Evolutionary conservation across 2,329 filamentous ascomycete genomes (phyloP), one percentile per base, ranked within the genome.

Genomic region (Cadophora sp.): DNA sequence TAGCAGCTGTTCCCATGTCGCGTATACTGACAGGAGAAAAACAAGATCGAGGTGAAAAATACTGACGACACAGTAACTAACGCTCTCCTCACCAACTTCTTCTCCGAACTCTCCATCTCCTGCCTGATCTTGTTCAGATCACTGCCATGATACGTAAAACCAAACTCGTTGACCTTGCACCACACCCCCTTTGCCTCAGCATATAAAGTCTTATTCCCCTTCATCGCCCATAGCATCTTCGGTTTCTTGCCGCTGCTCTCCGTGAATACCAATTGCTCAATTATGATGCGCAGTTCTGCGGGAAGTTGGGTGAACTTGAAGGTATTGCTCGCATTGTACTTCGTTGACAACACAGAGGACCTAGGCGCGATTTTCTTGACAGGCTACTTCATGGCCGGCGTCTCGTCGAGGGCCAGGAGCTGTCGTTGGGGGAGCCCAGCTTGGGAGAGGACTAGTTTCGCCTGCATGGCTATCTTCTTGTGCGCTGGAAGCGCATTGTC

Each of bases 71-170:
- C 65, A 48, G 37, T 24, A 26, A 63, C 24, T 11, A 27, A 22
- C 19, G 59, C 65, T 11, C 40, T 29, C n/a, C 16, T 56, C 19
- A 67, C 50, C n/a, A 62, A 16, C 22, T 27, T 26, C 50, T 31
- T 62, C 50, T 50, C 59, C 11, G 8, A n/a, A 0, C 37, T 22
- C 19, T 34, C 14, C 59, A 67, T 58, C 22, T 51, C 50, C 12
- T 40, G 48, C 65, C 58, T 34, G 1, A 48, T 3, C 19, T 22
- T 48, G 34, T 67, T 66, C 22, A 58, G 6, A 9, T n/a, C 46
- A n/a, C 65, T 67, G 26, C 59, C 65, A 19, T 62, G 51, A 31
- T 56, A 62, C 26, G 65, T 62, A n/a, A 67, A 67, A 7, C 43
- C 43, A 22, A 62, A 67, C 31, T 58, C 59, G 26, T 62, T 67